These are phyloP conservation scores for Mycena vitilis DNA, from an alignment of 768 basidiomycete species.

Conservation along the genomic window DNA sequence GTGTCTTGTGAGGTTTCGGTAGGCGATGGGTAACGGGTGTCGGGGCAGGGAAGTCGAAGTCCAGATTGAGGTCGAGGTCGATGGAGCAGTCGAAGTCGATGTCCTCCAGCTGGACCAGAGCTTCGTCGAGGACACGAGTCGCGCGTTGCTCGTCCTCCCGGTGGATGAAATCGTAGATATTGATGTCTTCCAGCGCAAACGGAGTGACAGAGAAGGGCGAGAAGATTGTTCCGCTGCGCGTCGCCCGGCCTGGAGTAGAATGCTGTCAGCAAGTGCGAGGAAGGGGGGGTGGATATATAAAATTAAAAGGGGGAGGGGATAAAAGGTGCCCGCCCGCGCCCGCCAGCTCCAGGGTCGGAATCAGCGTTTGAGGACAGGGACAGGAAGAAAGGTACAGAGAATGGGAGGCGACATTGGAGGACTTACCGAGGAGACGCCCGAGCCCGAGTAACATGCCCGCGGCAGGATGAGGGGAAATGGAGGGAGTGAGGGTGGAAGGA, in stretches of 20 bases:
- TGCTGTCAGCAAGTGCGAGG: background rate
- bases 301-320: no score
- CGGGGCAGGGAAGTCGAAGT: background rate
- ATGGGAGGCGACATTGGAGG: no score
- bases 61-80: conserved; percentile 28
- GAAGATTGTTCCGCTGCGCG: conserved; percentile 5
- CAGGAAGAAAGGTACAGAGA: no score
- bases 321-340: no score
- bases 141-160: conserved; percentile 2
- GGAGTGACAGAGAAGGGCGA: background rate
- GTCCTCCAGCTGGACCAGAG: conserved; percentile 64
- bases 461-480: no score
- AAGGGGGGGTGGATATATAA: background rate
- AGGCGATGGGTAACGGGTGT: background rate
- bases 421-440: no score
- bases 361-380: background rate
- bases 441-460: no score
- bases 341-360: conserved; percentile 10
- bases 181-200: background rate
- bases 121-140: conserved; percentile 67
- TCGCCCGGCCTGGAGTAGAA: background rate
- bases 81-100: conserved; percentile 17
- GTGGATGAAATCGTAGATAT: conserved; percentile 10
- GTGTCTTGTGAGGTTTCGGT: background rate
- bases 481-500: no score